Conservation (phyloP, 2,329 filamentous ascomycete species). For the Grosmannia huntii region DNA sequence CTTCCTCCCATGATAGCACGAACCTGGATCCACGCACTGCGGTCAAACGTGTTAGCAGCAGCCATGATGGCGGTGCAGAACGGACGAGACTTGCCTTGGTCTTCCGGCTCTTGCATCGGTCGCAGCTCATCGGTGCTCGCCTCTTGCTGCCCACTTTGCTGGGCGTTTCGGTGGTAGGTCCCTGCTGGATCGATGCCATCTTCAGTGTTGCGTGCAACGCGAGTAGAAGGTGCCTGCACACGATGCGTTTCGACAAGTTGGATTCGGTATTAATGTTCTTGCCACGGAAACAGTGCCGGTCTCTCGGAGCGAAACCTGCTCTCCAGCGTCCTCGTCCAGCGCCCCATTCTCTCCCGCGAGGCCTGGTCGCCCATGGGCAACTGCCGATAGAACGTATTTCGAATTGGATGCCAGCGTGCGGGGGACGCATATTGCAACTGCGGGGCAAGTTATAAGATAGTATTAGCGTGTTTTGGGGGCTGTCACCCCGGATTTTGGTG, state of each 20-base stretch:
- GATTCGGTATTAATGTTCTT: neutral
- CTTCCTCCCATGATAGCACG: neutral
- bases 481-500: too few species aligned
- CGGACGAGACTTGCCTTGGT: conserved; percentile 13
- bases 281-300: neutral
- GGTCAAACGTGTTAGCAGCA: neutral
- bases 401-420: conserved; percentile 38
- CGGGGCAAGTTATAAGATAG: neutral
- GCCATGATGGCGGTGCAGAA: too few species aligned
- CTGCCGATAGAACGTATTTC: conserved; percentile 33
- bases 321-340: neutral
- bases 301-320: neutral
- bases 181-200: neutral
- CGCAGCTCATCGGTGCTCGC: conserved; percentile 18
- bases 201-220: neutral
- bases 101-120: conserved; percentile 18
- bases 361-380: conserved; percentile 31
- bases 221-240: neutral
- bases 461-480: too few species aligned
- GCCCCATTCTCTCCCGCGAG: neutral
- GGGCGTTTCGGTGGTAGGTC: neutral
- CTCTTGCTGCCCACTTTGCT: conserved; percentile 8
- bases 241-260: neutral
- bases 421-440: conserved; percentile 23
- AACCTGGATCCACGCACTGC: conserved; percentile 11